Conservation (phyloP, 2,329 filamentous ascomycete genomes). For the Coniochaeta sp. region DNA sequence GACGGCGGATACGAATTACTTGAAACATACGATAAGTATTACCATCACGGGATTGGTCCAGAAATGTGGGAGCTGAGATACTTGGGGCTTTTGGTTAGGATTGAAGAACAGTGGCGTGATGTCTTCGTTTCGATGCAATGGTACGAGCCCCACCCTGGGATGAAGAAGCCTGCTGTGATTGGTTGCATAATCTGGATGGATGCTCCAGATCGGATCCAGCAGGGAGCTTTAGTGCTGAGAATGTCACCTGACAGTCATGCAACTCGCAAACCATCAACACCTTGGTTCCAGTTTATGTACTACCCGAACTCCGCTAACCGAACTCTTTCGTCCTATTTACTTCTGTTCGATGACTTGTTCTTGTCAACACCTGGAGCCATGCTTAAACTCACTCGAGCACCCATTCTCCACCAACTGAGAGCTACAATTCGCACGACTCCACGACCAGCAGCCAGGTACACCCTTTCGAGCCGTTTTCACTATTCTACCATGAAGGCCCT, state of each 20-base stretch:
- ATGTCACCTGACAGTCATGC: slow-evolving; percentile 1
- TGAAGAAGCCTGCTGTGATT: too few relatives aligned
- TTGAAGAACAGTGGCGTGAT: too few relatives aligned
- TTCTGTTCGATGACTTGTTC: not conserved
- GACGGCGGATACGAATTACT: too few relatives aligned
- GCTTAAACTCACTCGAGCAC: not conserved
- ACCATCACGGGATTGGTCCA: too few relatives aligned
- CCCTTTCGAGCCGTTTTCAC: not conserved
- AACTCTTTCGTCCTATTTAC: too few relatives aligned
- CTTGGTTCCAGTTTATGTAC: not conserved
- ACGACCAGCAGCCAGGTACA: not conserved
- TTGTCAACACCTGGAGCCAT: not conserved
- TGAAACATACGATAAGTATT: too few relatives aligned
- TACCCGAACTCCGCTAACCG: not conserved
- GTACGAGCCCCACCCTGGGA: too few relatives aligned
- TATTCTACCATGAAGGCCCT: slow-evolving; percentile 36
- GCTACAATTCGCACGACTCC: not conserved
- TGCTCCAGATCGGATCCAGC: too few relatives aligned
- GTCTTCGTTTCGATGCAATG: too few relatives aligned
- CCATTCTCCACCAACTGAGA: not conserved
- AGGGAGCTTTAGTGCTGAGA: not conserved
- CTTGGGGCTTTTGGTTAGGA: too few relatives aligned
- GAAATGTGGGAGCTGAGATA: too few relatives aligned
- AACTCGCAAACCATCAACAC: not conserved
- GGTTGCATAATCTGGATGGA: too few relatives aligned